Percentiles rank a stretch among this genome's conserved stretches.
These are phyloP conservation scores for Amaranthus hypochondriacus DNA, from an alignment of 148 eudicot species.

Conservation along the genomic window DNA sequence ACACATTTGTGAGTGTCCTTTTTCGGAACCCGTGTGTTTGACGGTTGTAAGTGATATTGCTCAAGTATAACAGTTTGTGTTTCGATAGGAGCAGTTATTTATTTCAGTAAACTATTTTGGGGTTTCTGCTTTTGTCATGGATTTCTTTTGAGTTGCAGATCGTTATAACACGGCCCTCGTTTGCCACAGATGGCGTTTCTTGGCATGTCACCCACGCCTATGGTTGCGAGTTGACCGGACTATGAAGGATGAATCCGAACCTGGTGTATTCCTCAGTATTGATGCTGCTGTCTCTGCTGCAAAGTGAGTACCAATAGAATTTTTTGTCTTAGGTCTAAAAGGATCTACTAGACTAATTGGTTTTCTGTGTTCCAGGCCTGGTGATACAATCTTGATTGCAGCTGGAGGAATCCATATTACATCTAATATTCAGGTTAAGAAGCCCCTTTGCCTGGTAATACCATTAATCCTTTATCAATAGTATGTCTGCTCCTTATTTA, in stretches of 20 bases:
- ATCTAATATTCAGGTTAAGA: constrained; percentile 73
- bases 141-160: constrained; percentile 88
- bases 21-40: not conserved
- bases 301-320: constrained; percentile 41
- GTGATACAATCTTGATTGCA: constrained; percentile 87
- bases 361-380: constrained; percentile 56
- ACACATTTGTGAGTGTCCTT: not conserved
- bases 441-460: constrained; percentile 91
- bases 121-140: constrained; percentile 39
- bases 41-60: not conserved
- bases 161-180: constrained; percentile 99
- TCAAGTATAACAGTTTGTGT: not conserved
- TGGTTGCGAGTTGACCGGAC: constrained; percentile 91
- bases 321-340: not conserved
- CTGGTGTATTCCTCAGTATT: constrained; percentile 69
- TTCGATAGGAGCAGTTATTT: constrained; percentile 2
- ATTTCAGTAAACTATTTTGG: constrained; percentile 13
- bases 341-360: constrained; percentile 6
- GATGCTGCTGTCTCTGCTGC: constrained; percentile 89
- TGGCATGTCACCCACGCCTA: constrained; percentile 94
- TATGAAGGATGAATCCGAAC: constrained; percentile 47
- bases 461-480: not conserved
- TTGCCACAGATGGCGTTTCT: constrained; percentile 99
- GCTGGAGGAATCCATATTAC: constrained; percentile 84
- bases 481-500: not conserved